Percentiles rank a stretch among this genome's conserved stretches.
These are phyloP conservation scores for Sporothrix variecibatus DNA, from an alignment of 2,329 filamentous ascomycete species.

Conservation along the genomic window DNA sequence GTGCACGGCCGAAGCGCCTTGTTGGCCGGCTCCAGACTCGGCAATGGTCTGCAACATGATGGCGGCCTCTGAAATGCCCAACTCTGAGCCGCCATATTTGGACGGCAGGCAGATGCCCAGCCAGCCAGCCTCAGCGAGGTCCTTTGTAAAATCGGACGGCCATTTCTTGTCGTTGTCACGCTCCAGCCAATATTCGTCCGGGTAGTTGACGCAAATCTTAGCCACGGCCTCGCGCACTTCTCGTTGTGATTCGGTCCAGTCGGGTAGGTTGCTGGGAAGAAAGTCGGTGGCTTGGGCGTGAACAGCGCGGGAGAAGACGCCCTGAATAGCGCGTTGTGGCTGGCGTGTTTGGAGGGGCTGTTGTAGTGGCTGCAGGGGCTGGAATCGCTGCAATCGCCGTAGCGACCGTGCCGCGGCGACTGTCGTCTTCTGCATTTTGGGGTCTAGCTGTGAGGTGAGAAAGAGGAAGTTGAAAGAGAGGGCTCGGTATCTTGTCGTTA, in stretches of 20 bases:
- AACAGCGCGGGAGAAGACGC: neutral
- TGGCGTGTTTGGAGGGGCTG: too few species aligned
- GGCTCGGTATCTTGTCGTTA: neutral
- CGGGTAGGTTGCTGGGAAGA: constrained; percentile 7
- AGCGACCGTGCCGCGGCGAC: neutral
- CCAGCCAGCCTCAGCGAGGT: constrained; percentile 74
- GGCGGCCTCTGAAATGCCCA: constrained; percentile 78
- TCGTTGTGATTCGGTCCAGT: constrained; percentile 26
- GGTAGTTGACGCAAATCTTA: constrained; percentile 47
- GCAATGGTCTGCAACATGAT: constrained; percentile 86
- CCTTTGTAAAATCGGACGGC: constrained; percentile 74
- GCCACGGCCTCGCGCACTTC: constrained; percentile 27
- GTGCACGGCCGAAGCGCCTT: constrained; percentile 64
- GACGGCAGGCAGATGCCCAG: constrained; percentile 79
- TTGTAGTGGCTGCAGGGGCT: neutral
- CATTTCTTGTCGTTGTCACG: constrained; percentile 67
- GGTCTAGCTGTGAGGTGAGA: neutral
- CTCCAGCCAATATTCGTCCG: constrained; percentile 59
- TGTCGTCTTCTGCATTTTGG: constrained; percentile 6
- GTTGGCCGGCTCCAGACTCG: constrained; percentile 74
- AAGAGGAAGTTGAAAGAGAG: neutral
- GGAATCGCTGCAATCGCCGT: neutral
- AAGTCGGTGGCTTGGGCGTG: constrained; percentile 11
- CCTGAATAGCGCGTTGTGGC: neutral
- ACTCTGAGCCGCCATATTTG: constrained; percentile 69